Percentiles rank a stretch among this genome's conserved stretches.
These are phyloP conservation scores for Rhizophagus prolifer DNA, from an alignment of 192 early-diverging fungal genomes.

Conservation along the genomic window DNA sequence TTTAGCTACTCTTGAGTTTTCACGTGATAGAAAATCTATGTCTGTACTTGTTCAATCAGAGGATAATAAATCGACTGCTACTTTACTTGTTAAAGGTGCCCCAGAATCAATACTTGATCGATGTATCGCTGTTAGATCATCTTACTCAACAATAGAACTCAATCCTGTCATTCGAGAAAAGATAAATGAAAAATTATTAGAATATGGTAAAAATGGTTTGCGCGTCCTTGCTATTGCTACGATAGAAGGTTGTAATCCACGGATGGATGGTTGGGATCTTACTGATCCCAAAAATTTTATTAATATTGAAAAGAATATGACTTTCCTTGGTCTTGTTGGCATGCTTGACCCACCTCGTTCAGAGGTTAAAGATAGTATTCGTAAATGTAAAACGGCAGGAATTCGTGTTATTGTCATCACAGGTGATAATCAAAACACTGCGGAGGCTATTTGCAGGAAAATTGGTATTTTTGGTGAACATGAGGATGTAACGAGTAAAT, in stretches of 20 bases:
- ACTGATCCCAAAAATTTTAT: slow-evolving; percentile 66
- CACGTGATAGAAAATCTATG: slow-evolving; percentile 98
- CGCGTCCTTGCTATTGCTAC: slow-evolving; percentile 91
- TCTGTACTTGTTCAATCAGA: slow-evolving; percentile 72
- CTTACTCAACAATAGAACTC: slow-evolving; percentile 43
- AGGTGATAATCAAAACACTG: slow-evolving; percentile 97
- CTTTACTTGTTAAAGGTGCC: slow-evolving; percentile 92
- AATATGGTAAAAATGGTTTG: slow-evolving; percentile 79
- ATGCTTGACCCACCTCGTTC: slow-evolving; percentile 98
- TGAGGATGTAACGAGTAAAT: slow-evolving; percentile 64
- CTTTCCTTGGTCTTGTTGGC: slow-evolving; percentile 91
- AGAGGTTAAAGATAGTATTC: slow-evolving; percentile 82
- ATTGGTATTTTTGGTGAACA: slow-evolving; percentile 86
- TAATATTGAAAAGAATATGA: slow-evolving; percentile 80
- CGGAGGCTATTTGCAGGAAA: slow-evolving; percentile 90
- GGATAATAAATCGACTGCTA: slow-evolving; percentile 30
- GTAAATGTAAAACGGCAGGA: slow-evolving; percentile 87
- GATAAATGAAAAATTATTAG: slow-evolving; percentile 64
- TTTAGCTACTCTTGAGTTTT: slow-evolving; percentile 82
- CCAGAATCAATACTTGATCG: slow-evolving; percentile 90
- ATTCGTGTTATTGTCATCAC: slow-evolving; percentile 99
- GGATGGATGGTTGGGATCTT: slow-evolving; percentile 45
- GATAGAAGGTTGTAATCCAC: slow-evolving; percentile 66
- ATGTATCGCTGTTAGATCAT: slow-evolving; percentile 64
- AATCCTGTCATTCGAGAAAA: slow-evolving; percentile 59